Base-by-base conservation (phyloP, 345 rosid genomes). In the Salix purpurea region DNA sequence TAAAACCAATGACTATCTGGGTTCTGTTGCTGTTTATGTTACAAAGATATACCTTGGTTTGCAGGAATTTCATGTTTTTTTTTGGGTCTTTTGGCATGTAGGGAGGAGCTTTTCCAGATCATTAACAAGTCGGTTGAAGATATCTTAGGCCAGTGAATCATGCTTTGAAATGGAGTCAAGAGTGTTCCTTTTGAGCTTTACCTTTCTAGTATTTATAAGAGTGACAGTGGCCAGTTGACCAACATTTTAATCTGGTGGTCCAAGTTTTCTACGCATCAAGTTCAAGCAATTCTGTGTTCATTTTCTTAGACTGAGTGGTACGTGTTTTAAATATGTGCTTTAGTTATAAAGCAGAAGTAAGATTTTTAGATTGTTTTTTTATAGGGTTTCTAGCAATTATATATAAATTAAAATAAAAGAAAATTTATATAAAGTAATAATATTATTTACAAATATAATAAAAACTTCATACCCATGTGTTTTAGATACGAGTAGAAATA, bases 31-130 rank as follows among this genome's bases (percentile, higher is more conserved):
- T 73, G 21, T 7, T 70, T 21, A 77, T 73, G 75, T 19, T 34
- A 5, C 6, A 18, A 36, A 48, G 36, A 32, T 60, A n/a, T 54
- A 42, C 28, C 60, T 21, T 30, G n/a, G 76, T n/a, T n/a, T 28
- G 16, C 74, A 62, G 34, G 67, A n/a, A 14, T 40, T 39, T 62
- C 19, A 7, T 62, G 9, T 32, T 23, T 32, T 37, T 23, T 39
- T 52, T n/a, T 23, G 1, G 44, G 69, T 46, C 76, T 62, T 19
- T 46, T 26, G 54, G 34, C 18, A 69, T 28, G 42, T 81, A 95
- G 99, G 87, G 91, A 90, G 78, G 99, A 93, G 85, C 87, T 96
- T 19, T 76, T 84, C 68, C 86, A 86, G 80, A 87, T 84, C 78
- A 78, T 91, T 79, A 88, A 87, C 79, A 91, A 88, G 84, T 83